Percentiles rank a stretch among this genome's conserved stretches.
These are phyloP conservation scores for Drechslerella coelobrocha DNA, from an alignment of 2,329 filamentous ascomycete genomes.

Conservation along the genomic window DNA sequence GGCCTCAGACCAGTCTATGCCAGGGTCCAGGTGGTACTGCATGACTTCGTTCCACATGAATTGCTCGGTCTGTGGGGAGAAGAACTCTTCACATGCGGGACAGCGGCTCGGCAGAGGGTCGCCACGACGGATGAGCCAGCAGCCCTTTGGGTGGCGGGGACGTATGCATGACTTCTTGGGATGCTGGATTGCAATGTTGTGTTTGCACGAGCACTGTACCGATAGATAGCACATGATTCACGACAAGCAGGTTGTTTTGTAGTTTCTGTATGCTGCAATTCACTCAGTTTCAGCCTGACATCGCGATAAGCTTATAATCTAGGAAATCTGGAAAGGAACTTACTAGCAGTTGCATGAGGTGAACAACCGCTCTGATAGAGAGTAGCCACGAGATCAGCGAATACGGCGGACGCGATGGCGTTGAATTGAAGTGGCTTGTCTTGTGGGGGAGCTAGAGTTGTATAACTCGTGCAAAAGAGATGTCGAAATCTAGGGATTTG, in stretches of 20 bases:
- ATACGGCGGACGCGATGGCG: no score
- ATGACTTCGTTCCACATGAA: slow-evolving; percentile 30
- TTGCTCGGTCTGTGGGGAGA: slow-evolving; percentile 20
- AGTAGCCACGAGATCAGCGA: no score
- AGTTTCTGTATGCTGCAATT: not conserved
- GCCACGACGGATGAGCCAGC: slow-evolving; percentile 47
- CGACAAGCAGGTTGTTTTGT: not conserved
- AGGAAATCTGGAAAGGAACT: no score
- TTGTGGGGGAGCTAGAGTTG: no score
- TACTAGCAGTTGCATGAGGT: no score
- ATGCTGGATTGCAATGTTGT: slow-evolving; percentile 36
- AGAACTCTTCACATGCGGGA: slow-evolving; percentile 35
- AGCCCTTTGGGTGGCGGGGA: slow-evolving; percentile 38
- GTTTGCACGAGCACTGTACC: slow-evolving; percentile 35
- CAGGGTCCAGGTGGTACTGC: slow-evolving; percentile 13
- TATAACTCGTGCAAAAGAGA: no score
- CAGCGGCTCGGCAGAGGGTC: slow-evolving; percentile 9
- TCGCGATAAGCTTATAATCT: no score
- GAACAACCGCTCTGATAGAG: no score
- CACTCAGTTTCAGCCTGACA: not conserved
- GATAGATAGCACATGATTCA: slow-evolving; percentile 36
- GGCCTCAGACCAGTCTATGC: slow-evolving; percentile 23
- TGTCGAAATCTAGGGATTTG: no score
- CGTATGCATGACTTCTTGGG: slow-evolving; percentile 22
- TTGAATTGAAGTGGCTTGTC: no score